Evolutionary conservation across 352 stramenopile genomes (phyloP).

Genomic region (Pythium inflatum): DNA sequence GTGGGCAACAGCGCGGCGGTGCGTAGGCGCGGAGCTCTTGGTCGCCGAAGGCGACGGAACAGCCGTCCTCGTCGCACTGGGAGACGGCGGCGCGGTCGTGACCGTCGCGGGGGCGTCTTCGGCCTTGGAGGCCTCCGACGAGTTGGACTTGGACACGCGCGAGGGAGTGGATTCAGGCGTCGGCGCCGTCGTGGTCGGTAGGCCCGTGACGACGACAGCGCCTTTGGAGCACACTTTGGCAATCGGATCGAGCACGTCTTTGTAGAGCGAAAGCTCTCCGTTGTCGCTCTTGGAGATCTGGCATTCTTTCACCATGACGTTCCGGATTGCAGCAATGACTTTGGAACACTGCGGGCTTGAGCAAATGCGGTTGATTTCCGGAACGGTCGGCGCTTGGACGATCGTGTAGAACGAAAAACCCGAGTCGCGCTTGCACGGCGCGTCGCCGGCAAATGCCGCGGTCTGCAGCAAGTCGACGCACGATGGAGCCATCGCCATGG

Average conservation of each 20-base stretch:
- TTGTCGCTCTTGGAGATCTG: neutral
- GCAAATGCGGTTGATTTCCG: slow-evolving; percentile 1
- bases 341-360: slow-evolving; percentile 2
- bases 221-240: neutral
- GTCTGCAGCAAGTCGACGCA: neutral
- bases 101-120: neutral
- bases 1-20: no score
- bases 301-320: slow-evolving; percentile 6
- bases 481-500: neutral
- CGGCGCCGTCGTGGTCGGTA: no score
- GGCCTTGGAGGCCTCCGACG: neutral
- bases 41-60: no score
- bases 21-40: no score
- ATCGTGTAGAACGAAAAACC: slow-evolving; percentile 2
- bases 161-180: no score
- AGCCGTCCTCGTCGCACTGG: neutral
- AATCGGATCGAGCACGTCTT: slow-evolving; percentile 2
- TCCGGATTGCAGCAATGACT: neutral
- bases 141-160: no score
- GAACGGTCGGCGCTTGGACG: neutral
- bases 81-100: neutral
- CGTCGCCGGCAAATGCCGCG: neutral
- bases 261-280: neutral
- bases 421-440: neutral
- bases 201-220: neutral